Conservation (phyloP, 2,329 filamentous ascomycete genomes). For the Colletotrichum karsti region DNA sequence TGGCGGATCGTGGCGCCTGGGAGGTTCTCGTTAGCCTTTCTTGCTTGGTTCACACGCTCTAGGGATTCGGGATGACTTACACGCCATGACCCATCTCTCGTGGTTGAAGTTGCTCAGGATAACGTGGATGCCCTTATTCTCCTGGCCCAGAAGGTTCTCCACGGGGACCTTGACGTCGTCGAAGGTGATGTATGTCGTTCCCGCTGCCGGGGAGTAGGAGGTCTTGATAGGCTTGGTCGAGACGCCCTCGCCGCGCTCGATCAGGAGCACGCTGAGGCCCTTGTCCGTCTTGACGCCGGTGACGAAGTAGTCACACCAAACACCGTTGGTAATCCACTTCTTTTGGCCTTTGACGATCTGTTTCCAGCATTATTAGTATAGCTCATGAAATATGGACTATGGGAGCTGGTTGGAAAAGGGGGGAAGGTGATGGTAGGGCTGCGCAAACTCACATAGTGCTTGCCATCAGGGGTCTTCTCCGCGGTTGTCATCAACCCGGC, state of each 20-base stretch:
- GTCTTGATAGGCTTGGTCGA: conserved; percentile 84
- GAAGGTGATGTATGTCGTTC: conserved; percentile 82
- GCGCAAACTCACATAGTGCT: conserved; percentile 68
- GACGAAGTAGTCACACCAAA: conserved; percentile 85
- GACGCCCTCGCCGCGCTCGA: conserved; percentile 77
- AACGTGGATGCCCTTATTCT: conserved; percentile 87
- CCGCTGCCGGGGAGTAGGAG: conserved; percentile 80
- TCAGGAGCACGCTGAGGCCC: conserved; percentile 79
- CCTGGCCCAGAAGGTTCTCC: conserved; percentile 79
- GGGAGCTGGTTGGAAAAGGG: no score
- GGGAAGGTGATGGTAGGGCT: no score
- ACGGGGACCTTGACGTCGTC: conserved; percentile 88
- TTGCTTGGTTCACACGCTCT: background rate
- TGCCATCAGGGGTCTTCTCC: conserved; percentile 77
- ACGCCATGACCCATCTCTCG: conserved; percentile 81
- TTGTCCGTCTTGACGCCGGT: conserved; percentile 82
- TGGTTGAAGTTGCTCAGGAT: conserved; percentile 92
- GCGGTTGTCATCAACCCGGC: conserved; percentile 83
- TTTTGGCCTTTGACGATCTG: conserved; percentile 77
- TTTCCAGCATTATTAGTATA: background rate
- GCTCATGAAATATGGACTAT: background rate
- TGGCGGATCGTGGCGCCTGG: conserved; percentile 67
- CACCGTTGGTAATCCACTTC: conserved; percentile 84
- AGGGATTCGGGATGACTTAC: conserved; percentile 45
- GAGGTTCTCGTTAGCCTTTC: conserved; percentile 29